phyloP scores from a whole-genome alignment of 2,329 filamentous ascomycete genomes.

The Neonectria punicea region DNA sequence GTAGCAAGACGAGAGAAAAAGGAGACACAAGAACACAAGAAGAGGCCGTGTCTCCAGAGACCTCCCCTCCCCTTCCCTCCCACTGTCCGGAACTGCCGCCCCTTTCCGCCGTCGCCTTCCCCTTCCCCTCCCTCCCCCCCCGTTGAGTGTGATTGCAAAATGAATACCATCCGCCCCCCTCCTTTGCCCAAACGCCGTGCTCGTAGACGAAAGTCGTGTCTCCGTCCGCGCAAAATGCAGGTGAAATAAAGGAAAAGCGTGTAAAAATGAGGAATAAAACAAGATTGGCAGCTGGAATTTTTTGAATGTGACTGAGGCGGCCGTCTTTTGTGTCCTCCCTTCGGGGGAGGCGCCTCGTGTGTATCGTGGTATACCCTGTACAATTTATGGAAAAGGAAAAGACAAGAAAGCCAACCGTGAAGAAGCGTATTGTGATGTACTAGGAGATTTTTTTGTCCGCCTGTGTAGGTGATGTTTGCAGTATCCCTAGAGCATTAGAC shows the following conservation, averaged over 20 bases:
- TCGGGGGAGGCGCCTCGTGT: slow-evolving; percentile 33
- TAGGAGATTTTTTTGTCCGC: slow-evolving; percentile 22
- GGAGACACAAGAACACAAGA: slow-evolving; percentile 17
- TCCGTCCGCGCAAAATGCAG: slow-evolving; percentile 39
- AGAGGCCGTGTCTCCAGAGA: slow-evolving; percentile 32
- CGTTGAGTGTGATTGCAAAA: slow-evolving; percentile 24
- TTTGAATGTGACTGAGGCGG: slow-evolving; percentile 30
- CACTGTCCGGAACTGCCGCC: slow-evolving; percentile 28
- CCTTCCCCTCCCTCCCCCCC: slow-evolving; percentile 15
- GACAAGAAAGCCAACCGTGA: slow-evolving; percentile 26
- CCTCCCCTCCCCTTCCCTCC: slow-evolving; percentile 22
- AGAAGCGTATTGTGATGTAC: slow-evolving; percentile 20
- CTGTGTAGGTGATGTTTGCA: slow-evolving; percentile 14
- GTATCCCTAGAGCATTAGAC: slow-evolving; percentile 21
- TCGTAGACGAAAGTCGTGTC: slow-evolving; percentile 34
- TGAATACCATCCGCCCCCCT: slow-evolving; percentile 29
- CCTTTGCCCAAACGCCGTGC: slow-evolving; percentile 48
- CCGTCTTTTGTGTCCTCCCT: slow-evolving; percentile 26
- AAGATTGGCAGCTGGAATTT: slow-evolving; percentile 30
- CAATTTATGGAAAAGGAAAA: slow-evolving; percentile 39
- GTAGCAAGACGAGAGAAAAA: slow-evolving; percentile 26
- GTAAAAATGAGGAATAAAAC: slow-evolving; percentile 31
- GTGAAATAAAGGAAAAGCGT: slow-evolving; percentile 29
- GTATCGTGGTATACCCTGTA: slow-evolving; percentile 46
- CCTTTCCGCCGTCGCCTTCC: slow-evolving; percentile 32